Evolutionary conservation across 2,329 filamentous ascomycete genomes (phyloP).

Genomic region (Drechslerella coelobrocha): DNA sequence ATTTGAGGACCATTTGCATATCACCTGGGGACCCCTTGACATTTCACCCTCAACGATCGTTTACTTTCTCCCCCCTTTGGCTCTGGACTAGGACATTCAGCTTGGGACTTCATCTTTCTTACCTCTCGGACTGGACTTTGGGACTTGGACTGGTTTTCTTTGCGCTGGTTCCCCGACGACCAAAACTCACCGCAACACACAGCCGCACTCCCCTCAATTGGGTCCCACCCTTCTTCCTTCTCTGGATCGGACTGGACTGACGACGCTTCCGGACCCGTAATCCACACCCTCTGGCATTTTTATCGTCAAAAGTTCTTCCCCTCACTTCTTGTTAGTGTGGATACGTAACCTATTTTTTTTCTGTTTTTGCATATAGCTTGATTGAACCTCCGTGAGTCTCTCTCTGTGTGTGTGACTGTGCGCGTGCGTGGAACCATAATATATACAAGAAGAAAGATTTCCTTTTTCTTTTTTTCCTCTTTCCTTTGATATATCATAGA

Average conservation of each 20-base stretch:
- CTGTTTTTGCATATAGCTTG: too few relatives aligned
- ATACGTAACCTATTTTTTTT: slow-evolving; percentile 10
- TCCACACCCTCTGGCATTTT: slow-evolving; percentile 5
- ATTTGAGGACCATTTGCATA: slow-evolving; percentile 34
- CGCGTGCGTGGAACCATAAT: neutral
- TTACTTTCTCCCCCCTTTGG: slow-evolving; percentile 10
- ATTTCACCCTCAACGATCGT: slow-evolving; percentile 10
- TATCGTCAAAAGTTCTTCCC: slow-evolving; percentile 10
- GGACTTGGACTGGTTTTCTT: slow-evolving; percentile 18
- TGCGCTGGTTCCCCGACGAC: slow-evolving; percentile 20
- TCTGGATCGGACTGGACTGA: slow-evolving; percentile 7
- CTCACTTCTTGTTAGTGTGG: slow-evolving; percentile 18
- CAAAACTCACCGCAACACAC: slow-evolving; percentile 22
- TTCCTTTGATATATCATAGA: too few relatives aligned
- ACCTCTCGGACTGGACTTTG: slow-evolving; percentile 6
- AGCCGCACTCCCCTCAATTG: slow-evolving; percentile 46
- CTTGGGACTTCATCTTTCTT: neutral
- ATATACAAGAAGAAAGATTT: neutral
- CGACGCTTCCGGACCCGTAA: slow-evolving; percentile 21
- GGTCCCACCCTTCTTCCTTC: slow-evolving; percentile 11
- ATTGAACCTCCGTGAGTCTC: too few relatives aligned
- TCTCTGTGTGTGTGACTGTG: too few relatives aligned
- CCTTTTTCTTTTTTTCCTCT: neutral
- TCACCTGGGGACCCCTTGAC: slow-evolving; percentile 22
- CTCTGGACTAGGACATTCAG: slow-evolving; percentile 8